Evolutionary conservation across 148 eudicot genomes (phyloP), one percentile per base, ranked within the genome.

Genomic region (Euryodendron excelsum): DNA sequence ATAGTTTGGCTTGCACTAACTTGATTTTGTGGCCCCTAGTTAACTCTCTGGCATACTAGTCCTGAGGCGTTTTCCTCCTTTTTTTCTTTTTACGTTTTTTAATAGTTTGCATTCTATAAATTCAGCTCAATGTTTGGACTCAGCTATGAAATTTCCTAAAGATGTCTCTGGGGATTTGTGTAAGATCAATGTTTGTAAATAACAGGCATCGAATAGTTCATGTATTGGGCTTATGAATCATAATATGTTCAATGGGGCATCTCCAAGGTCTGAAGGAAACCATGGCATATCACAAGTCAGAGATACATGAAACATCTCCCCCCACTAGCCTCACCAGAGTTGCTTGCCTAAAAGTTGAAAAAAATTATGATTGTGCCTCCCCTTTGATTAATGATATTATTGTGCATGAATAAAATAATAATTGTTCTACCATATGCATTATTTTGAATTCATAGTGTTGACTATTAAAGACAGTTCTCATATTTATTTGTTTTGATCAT

Each of bases 401-500:
- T 30, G 5, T 71, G 8, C 25, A 52, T 31, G 41, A 17, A 18
- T 25, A 72, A 0, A 47, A 4, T 50, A 3, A 41, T 14, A n/a
- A n/a, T 31, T 41, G 3, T 18, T 20, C 33, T 28, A 4, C 30
- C 4, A 36, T 36, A n/a, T 21, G 15, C 5, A 1, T 17, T 39
- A 27, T 48, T 60, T 60, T 69, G 44, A 36, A 69, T 5, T 58
- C 23, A n/a, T 36, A 41, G 39, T 45, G 31, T 13, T 50, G 5
- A 4, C 10, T 58, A 56, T 55, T 50, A 31, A 73, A 27, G 64
- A 73, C 73, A 64, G 13, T 67, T 69, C 60, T 13, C 70, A 27
- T 68, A 17, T 56, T 59, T 63, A 56, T 56, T 53, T 67, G 45
- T 11, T 68, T 66, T 63, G 67, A 17, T 63, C 31, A 28, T 73